Base-by-base conservation (phyloP, 2,329 filamentous ascomycete genomes). In the Achaetomium macrosporum region DNA sequence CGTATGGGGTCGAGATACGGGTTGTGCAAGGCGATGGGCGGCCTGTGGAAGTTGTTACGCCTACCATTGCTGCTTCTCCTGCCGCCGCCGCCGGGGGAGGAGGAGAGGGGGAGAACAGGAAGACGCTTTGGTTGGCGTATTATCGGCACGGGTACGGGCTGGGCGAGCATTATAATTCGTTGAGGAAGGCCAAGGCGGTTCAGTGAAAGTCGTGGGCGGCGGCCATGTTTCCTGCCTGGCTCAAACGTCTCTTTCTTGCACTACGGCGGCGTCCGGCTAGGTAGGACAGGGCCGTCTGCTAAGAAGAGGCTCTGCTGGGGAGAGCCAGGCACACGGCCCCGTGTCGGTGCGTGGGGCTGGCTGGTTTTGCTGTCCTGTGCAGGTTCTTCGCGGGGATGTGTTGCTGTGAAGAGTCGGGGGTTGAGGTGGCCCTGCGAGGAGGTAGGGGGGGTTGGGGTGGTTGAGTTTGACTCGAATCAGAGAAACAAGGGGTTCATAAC, bases 131-230 rank as follows among this genome's bases (percentile, higher is more conserved):
- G 92, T 69, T 99, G 69, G 92, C 90, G 35, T 99, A 97, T 70
- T 97, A 97, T 70, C 80, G 88, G 63, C 90, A 96, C 73, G 89
- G 88, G 45, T 97, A 95, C 69, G 92, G 92, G 1, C 74, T 99
- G 46, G 93, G 93, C 12, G 93, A 97, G 73, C 93, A 99, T 72
- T 99, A 99, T 71, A 99, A 99, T 68, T 95, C 91, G 49, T 71
- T 99, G 66, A 70, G 81, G 61, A 61, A 50, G 54, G 42, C 25
- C 25, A 25, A 25, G 25, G 25, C 25, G 4, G 25, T 25, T 25
- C 25, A 36, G 43, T 15, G 30, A 25, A 16, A 41, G 2, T 11
- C 19, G 7, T n/a, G 15, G 39, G 29, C 9, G 33, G 39, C n/a
- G 35, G 35, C n/a, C 15, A 4, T 37, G 35, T 13, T 5, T 13